These are phyloP conservation scores for Ustilago cynodontis DNA, from an alignment of 1,284 basidiomycete species.

Conservation along the genomic window DNA sequence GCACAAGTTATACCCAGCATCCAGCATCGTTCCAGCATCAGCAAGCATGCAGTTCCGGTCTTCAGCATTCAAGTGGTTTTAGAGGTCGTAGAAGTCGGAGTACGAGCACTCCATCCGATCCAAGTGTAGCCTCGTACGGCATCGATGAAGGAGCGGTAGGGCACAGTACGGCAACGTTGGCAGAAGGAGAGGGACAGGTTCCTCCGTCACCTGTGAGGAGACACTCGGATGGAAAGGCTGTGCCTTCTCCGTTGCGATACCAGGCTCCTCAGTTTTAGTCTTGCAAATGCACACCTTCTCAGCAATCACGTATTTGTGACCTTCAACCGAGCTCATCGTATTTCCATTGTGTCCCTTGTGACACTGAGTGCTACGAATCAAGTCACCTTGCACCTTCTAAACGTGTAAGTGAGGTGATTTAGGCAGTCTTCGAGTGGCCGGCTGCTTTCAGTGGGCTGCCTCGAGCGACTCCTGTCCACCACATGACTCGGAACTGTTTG, in stretches of 20 bases:
- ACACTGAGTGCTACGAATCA: background rate
- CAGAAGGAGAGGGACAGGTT: background rate
- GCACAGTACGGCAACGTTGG: too few relatives aligned
- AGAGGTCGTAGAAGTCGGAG: constrained; percentile 4
- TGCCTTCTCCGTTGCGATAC: constrained; percentile 2
- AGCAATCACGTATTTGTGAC: background rate
- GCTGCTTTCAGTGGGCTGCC: constrained; percentile 26
- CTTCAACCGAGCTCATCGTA: background rate
- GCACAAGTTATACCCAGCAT: constrained; percentile 14
- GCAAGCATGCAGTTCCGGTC: background rate
- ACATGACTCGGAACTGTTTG: constrained; percentile 42
- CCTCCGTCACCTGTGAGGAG: constrained; percentile 9
- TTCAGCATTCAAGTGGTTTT: background rate
- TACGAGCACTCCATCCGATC: constrained; percentile 17
- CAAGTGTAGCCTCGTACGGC: background rate
- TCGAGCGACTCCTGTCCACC: constrained; percentile 49
- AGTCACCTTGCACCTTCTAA: background rate
- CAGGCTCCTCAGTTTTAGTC: background rate
- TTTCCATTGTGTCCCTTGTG: background rate
- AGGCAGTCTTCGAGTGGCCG: constrained; percentile 19
- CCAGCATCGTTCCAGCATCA: constrained; percentile 4
- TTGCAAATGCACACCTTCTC: background rate
- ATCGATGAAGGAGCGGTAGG: background rate
- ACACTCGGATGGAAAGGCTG: constrained; percentile 26
- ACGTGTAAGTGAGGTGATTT: background rate